phyloP scores from a whole-genome alignment of 2,329 filamentous ascomycete species.

The Tolypocladium guangdongense region DNA sequence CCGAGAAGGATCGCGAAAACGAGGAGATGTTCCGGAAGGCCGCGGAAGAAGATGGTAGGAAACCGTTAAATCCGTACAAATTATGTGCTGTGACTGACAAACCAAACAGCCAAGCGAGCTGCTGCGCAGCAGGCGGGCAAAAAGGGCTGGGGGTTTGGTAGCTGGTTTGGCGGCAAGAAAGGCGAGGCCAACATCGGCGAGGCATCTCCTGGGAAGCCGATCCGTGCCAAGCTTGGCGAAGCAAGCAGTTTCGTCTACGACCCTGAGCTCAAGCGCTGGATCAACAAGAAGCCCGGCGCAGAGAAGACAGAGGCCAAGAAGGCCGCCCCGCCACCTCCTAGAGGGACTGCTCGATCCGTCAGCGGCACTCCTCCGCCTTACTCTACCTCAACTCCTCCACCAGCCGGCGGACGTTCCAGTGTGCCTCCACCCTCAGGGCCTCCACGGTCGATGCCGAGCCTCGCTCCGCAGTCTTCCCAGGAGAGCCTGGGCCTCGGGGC shows the following conservation, averaged over 20 bases:
- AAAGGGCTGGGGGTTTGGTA: constrained; percentile 69
- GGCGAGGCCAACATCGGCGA: constrained; percentile 24
- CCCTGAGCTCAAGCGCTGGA: constrained; percentile 91
- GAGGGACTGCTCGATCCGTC: constrained; percentile 41
- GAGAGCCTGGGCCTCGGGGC: constrained; percentile 24
- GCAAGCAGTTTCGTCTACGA: constrained; percentile 90
- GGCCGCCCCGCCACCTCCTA: constrained; percentile 72
- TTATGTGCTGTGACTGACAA: constrained; percentile 7
- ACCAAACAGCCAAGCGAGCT: constrained; percentile 46
- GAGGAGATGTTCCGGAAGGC: constrained; percentile 78
- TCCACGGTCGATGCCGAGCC: constrained; percentile 5
- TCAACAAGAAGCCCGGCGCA: constrained; percentile 83
- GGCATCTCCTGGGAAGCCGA: constrained; percentile 49
- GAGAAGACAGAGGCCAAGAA: constrained; percentile 48
- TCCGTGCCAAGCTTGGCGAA: constrained; percentile 88
- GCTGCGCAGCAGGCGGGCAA: constrained; percentile 36
- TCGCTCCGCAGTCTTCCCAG: constrained; percentile 12
- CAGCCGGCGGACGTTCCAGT: constrained; percentile 15
- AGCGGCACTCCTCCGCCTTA: constrained; percentile 40
- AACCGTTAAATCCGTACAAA: background rate
- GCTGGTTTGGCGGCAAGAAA: constrained; percentile 72
- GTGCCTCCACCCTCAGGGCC: constrained; percentile 20
- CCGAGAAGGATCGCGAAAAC: constrained; percentile 65
- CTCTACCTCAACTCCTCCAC: constrained; percentile 19
- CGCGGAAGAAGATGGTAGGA: constrained; percentile 62